A percentile compares a stretch with the other conserved stretches of the same genome.
Conservation (phyloP, 2,329 filamentous ascomycete species). For the Lasiodiplodia hormozganensis region DNA sequence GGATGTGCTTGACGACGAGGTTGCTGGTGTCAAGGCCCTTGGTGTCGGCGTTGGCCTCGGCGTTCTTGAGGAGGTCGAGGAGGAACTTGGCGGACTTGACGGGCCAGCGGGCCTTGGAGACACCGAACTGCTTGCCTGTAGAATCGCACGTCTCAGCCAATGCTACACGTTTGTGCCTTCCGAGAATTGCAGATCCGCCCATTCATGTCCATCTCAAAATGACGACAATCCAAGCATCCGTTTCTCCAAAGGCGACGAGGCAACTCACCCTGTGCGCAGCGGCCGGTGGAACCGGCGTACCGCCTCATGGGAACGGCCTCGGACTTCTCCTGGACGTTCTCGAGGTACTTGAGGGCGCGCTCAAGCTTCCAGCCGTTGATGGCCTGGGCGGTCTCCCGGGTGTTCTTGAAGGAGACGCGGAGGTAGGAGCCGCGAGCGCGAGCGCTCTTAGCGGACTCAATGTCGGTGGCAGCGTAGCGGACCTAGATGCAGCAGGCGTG, state of each 20-base stretch:
- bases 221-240: background rate
- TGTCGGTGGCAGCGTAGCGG: conserved; percentile 93
- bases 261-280: conserved; percentile 93
- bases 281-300: conserved; percentile 94
- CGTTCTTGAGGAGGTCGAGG: conserved; percentile 78
- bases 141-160: conserved; percentile 35
- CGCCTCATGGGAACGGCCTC: conserved; percentile 98
- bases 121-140: conserved; percentile 97
- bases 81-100: conserved; percentile 99
- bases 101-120: conserved; percentile 97
- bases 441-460: conserved; percentile 89
- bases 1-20: conserved; percentile 99
- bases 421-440: conserved; percentile 98
- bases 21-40: conserved; percentile 79
- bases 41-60: conserved; percentile 54
- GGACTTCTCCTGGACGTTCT: conserved; percentile 96
- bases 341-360: conserved; percentile 94
- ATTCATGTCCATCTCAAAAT: conserved; percentile 9
- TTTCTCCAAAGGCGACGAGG: conserved; percentile 4
- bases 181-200: background rate
- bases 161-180: background rate
- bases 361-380: conserved; percentile 99
- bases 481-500: conserved; percentile 62
- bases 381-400: conserved; percentile 97
- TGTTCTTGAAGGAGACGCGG: conserved; percentile 99